phyloP scores from a whole-genome alignment of 345 rosid genomes.

The Heritiera littoralis region DNA sequence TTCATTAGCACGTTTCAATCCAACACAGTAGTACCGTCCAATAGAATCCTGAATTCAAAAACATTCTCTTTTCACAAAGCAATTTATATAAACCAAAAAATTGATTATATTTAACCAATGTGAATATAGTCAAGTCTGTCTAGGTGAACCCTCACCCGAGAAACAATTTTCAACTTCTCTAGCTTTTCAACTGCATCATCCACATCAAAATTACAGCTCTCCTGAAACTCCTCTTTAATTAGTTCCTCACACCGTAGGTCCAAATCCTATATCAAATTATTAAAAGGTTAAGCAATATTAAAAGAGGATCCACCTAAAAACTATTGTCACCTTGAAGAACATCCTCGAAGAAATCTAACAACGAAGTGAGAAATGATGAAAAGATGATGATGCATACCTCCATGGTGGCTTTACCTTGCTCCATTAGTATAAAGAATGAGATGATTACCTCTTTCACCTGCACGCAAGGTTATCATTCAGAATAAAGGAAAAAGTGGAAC shows the following conservation, averaged over 20 bases:
- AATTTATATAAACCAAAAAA: background rate
- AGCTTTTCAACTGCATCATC: conserved; percentile 90
- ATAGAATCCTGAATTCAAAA: conserved; percentile 58
- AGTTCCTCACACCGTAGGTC: conserved; percentile 83
- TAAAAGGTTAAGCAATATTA: conserved; percentile 22
- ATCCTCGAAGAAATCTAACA: conserved; percentile 3
- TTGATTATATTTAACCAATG: background rate
- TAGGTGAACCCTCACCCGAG: conserved; percentile 49
- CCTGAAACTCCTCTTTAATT: conserved; percentile 77
- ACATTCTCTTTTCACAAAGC: background rate
- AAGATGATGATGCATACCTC: conserved; percentile 45
- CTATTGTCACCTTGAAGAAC: background rate
- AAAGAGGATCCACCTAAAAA: background rate
- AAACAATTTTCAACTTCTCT: conserved; percentile 78
- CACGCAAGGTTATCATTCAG: background rate
- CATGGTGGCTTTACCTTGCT: conserved; percentile 90
- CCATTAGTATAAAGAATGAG: conserved; percentile 88
- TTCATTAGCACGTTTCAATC: conserved; percentile 84
- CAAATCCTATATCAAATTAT: conserved; percentile 59
- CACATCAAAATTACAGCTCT: conserved; percentile 85
- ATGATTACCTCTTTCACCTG: conserved; percentile 97
- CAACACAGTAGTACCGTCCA: conserved; percentile 74
- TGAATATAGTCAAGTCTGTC: background rate
- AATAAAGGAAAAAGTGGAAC: background rate
- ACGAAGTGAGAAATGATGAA: background rate